Evolutionary conservation across 2,329 filamentous ascomycete genomes (phyloP).

Genomic region (Penicillium sp.): DNA sequence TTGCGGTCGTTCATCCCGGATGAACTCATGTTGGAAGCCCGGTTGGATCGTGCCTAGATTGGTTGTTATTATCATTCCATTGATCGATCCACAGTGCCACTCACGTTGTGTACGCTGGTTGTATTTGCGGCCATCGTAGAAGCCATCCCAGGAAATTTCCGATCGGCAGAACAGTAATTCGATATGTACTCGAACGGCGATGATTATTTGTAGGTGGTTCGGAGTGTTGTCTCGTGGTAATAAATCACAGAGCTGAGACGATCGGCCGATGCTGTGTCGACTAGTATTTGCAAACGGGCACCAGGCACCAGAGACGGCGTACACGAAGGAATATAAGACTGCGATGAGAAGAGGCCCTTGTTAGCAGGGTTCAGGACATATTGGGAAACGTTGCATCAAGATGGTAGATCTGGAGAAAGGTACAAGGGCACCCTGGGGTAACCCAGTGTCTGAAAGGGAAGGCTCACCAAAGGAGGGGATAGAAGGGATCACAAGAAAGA

Average conservation of each 20-base stretch:
- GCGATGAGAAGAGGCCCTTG: conserved; percentile 12
- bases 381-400: neutral
- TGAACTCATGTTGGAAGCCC: conserved; percentile 41
- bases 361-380: conserved; percentile 13
- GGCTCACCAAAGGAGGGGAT: conserved; percentile 26
- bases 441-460: conserved; percentile 4
- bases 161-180: conserved; percentile 16
- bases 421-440: neutral
- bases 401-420: neutral
- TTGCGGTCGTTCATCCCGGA: conserved; percentile 37
- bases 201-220: conserved; percentile 20
- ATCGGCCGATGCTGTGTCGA: conserved; percentile 19
- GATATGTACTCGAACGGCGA: conserved; percentile 28
- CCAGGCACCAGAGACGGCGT: conserved; percentile 31
- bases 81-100: conserved; percentile 14
- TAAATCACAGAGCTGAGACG: conserved; percentile 22
- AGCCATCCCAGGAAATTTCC: conserved; percentile 29
- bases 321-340: conserved; percentile 30
- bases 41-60: conserved; percentile 33
- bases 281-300: conserved; percentile 32
- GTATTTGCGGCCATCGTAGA: conserved; percentile 39
- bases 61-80: conserved; percentile 12
- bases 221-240: conserved; percentile 12
- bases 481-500: conserved; percentile 19
- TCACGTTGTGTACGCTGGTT: conserved; percentile 39